A percentile compares a stretch with the other conserved stretches of the same genome.
Evolutionary conservation across 495 filamentous ascomycete species (phyloP).

Genomic region (Neurospora sp.): DNA sequence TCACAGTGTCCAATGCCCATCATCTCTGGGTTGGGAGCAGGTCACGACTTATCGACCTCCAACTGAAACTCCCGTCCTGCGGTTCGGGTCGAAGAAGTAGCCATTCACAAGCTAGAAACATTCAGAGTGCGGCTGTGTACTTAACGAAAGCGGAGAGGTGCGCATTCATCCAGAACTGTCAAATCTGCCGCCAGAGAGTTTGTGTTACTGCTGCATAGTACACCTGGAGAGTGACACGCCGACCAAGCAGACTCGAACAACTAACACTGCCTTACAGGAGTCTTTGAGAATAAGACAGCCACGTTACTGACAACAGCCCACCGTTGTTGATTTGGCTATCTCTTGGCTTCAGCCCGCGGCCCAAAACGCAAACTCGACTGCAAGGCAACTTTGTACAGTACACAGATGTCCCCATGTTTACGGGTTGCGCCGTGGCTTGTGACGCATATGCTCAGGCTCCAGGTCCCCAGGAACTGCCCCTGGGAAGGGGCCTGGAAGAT

Average conservation of each 20-base stretch:
- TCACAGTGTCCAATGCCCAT: neutral
- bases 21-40: neutral
- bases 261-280: neutral
- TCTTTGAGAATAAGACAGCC: neutral
- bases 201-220: neutral
- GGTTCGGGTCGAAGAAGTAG: neutral
- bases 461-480: neutral
- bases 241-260: neutral
- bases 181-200: neutral
- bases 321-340: neutral
- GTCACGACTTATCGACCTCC: neutral
- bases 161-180: neutral
- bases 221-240: neutral
- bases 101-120: neutral
- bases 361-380: neutral
- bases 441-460: neutral
- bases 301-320: neutral
- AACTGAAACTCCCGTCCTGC: neutral
- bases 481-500: neutral
- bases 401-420: neutral
- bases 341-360: neutral
- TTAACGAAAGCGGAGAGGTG: neutral
- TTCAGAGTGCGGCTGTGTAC: neutral
- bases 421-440: neutral
- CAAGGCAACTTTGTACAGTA: neutral